Percentiles rank a stretch among this genome's conserved stretches.
Conservation (phyloP, 139 green algal species). For the Chlamydomonas sphaeroides region DNA sequence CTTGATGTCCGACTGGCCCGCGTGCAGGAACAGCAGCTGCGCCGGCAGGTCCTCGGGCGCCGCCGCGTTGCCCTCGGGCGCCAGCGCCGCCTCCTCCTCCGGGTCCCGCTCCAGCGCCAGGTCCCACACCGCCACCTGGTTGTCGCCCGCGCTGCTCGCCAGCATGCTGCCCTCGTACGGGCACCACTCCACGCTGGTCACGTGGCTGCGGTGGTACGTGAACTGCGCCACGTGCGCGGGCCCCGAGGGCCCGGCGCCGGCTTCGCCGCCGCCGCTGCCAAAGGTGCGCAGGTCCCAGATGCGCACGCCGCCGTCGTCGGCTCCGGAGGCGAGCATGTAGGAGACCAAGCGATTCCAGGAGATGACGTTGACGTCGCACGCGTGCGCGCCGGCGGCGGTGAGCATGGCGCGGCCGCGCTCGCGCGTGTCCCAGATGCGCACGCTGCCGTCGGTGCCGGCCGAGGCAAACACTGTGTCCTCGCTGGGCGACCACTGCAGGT, state of each 20-base stretch:
- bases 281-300: constrained; percentile 97
- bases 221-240: constrained; percentile 52
- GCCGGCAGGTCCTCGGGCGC: constrained; percentile 84
- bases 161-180: constrained; percentile 95
- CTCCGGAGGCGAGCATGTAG: constrained; percentile 95
- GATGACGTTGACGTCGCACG: constrained; percentile 96
- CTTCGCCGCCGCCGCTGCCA: not conserved
- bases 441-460: constrained; percentile 79
- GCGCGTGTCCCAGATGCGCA: constrained; percentile 90
- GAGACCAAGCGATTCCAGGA: constrained; percentile 90
- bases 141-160: constrained; percentile 76
- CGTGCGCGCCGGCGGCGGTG: constrained; percentile 71
- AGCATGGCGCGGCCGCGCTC: constrained; percentile 61
- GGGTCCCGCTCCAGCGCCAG: constrained; percentile 95
- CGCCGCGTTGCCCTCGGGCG: constrained; percentile 71
- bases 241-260: constrained; percentile 7
- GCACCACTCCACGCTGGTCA: constrained; percentile 96
- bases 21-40: constrained; percentile 96
- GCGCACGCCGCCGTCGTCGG: constrained; percentile 87
- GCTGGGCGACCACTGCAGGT: constrained; percentile 94
- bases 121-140: constrained; percentile 90
- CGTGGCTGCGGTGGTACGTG: constrained; percentile 59
- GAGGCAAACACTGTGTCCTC: constrained; percentile 95
- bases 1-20: constrained; percentile 94
- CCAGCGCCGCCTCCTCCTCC: constrained; percentile 91